Evolutionary conservation across 495 filamentous ascomycete genomes (phyloP).

Genomic region (Podospora australis): DNA sequence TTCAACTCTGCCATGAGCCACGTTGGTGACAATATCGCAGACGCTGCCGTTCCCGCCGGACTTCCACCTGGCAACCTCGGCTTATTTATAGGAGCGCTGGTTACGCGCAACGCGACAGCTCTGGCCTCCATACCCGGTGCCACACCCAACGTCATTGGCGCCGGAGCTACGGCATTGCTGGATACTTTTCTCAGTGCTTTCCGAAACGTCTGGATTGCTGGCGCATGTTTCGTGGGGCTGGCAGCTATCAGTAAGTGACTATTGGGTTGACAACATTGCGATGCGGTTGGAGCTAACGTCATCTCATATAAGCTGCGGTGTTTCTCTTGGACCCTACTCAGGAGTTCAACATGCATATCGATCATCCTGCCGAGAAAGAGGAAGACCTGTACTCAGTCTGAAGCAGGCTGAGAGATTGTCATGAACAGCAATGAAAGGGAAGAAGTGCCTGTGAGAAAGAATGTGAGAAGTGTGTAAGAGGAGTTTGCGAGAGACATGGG

Average conservation of each 20-base stretch:
- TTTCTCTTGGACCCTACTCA: conserved; percentile 15
- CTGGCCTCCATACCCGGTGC: conserved; percentile 15
- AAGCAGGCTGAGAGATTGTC: too few relatives aligned
- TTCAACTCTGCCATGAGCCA: conserved; percentile 12
- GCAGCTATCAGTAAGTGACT: conserved; percentile 19
- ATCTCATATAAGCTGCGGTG: conserved; percentile 9
- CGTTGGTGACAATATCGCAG: conserved; percentile 17
- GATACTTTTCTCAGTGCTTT: conserved; percentile 22
- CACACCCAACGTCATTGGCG: conserved; percentile 14
- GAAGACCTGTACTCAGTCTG: conserved; percentile 16
- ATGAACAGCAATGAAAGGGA: too few relatives aligned
- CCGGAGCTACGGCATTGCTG: conserved; percentile 12
- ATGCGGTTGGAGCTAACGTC: too few relatives aligned
- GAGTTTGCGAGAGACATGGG: too few relatives aligned
- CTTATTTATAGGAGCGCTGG: conserved; percentile 18
- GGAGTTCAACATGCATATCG: conserved; percentile 23
- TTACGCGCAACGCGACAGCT: conserved; percentile 8
- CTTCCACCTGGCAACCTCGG: conserved; percentile 9
- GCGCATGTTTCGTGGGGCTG: conserved; percentile 19
- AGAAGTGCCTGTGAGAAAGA: too few relatives aligned
- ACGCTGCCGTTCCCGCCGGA: conserved; percentile 16
- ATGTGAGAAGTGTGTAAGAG: too few relatives aligned
- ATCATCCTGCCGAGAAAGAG: conserved; percentile 20
- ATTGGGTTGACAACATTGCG: too few relatives aligned
- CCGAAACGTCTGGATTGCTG: conserved; percentile 26